Evolutionary conservation across 1,284 basidiomycete genomes (phyloP).

Genomic region (Neolentinus lepideus): DNA sequence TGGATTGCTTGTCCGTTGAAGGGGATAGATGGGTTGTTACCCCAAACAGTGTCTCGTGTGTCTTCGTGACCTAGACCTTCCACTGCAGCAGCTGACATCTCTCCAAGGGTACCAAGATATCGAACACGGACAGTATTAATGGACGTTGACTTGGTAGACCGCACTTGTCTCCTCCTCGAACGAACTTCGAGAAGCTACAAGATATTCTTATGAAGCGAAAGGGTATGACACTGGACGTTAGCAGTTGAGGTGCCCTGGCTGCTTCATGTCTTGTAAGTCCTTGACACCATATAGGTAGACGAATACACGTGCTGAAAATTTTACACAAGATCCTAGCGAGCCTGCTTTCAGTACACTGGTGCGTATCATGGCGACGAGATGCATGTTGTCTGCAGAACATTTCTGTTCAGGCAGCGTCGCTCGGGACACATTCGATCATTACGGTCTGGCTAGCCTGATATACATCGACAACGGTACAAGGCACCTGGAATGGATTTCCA

Average conservation of each 20-base stretch:
- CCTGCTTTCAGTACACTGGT: constrained; percentile 97
- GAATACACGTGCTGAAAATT: background rate
- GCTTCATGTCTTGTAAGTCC: constrained; percentile 78
- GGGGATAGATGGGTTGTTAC: constrained; percentile 95
- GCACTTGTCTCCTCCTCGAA: constrained; percentile 89
- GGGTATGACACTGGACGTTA: constrained; percentile 85
- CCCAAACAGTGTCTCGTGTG: too few species aligned
- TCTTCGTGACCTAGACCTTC: too few species aligned
- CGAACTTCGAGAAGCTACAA: constrained; percentile 95
- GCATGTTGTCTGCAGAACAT: constrained; percentile 98
- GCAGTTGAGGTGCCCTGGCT: constrained; percentile 86
- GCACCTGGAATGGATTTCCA: too few species aligned
- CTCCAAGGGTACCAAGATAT: constrained; percentile 99
- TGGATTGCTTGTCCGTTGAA: constrained; percentile 86
- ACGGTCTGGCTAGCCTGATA: constrained; percentile 93
- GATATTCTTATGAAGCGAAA: constrained; percentile 88
- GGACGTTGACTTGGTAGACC: too few species aligned
- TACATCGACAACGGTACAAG: too few species aligned
- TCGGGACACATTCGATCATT: constrained; percentile 91
- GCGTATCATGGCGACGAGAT: constrained; percentile 97
- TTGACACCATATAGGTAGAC: background rate
- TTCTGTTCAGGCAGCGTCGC: constrained; percentile 94
- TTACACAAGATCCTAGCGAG: constrained; percentile 70
- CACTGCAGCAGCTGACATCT: too few species aligned
- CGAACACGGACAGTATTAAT: constrained; percentile 94